These are phyloP conservation scores for Chaetomiaceae sp. DNA, from an alignment of 2,329 filamentous ascomycete genomes.

Conservation along the genomic window DNA sequence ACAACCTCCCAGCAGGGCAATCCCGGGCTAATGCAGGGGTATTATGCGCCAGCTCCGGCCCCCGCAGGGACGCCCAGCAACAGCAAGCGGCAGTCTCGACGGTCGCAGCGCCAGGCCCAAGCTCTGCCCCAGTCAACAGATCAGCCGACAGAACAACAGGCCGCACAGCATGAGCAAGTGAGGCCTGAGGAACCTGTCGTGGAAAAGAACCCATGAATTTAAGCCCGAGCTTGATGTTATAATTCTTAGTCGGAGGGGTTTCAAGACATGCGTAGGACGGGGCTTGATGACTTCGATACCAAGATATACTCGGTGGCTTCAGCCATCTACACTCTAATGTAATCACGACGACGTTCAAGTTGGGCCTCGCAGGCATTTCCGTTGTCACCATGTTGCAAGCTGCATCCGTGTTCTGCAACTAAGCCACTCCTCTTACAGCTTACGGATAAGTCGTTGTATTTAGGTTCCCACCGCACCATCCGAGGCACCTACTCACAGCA, in stretches of 20 bases:
- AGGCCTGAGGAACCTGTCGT: neutral
- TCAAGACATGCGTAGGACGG: too few relatives aligned
- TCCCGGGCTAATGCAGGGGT: neutral
- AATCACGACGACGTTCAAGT: neutral
- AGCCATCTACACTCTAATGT: neutral
- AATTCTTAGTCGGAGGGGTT: neutral
- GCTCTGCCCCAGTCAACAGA: neutral
- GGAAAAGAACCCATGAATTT: neutral
- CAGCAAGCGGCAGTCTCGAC: neutral
- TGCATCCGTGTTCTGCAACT: neutral
- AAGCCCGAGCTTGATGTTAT: neutral
- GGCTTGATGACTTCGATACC: too few relatives aligned
- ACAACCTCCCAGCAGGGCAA: neutral
- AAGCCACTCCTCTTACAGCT: too few relatives aligned
- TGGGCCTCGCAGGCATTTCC: neutral
- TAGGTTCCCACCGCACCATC: too few relatives aligned
- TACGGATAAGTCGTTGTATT: too few relatives aligned
- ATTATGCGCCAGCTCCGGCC: constrained; percentile 6
- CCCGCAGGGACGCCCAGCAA: neutral
- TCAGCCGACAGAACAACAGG: neutral
- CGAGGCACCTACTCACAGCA: too few relatives aligned
- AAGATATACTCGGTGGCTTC: neutral
- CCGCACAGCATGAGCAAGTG: neutral
- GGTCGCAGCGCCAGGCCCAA: neutral
- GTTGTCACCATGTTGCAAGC: neutral